Conservation (phyloP, 2,329 filamentous ascomycete genomes). For the Phoma sp. region DNA sequence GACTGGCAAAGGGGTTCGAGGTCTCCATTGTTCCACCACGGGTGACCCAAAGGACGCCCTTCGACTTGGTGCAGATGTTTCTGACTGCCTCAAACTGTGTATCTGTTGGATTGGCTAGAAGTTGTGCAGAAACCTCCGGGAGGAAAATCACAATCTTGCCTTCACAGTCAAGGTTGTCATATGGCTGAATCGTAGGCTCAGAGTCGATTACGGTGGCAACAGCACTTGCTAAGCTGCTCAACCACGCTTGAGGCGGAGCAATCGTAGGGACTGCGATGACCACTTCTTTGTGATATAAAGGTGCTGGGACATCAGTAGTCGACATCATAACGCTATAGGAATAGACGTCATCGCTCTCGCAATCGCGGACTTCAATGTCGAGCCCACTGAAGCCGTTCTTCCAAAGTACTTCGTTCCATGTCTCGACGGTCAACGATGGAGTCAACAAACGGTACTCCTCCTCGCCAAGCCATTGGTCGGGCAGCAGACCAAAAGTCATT, state of each 20-base stretch:
- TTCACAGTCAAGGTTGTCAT: conserved; percentile 4
- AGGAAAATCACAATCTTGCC: conserved; percentile 8
- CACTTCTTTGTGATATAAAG: not conserved
- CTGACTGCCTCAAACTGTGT: conserved; percentile 3
- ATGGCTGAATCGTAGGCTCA: not conserved
- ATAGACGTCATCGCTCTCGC: conserved; percentile 4
- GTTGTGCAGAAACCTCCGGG: not conserved
- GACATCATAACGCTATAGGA: conserved; percentile 15
- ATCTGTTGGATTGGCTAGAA: conserved; percentile 1
- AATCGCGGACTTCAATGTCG: conserved; percentile 10
- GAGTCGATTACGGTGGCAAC: not conserved
- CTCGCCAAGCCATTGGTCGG: conserved; percentile 33
- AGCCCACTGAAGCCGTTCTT: conserved; percentile 6
- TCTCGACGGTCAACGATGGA: not conserved
- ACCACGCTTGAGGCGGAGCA: not conserved
- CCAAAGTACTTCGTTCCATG: conserved; percentile 3
- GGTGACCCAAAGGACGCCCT: conserved; percentile 3
- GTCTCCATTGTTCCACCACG: conserved; percentile 4
- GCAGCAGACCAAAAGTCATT: conserved; percentile 33
- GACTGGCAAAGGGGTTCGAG: conserved; percentile 1
- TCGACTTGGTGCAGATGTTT: conserved; percentile 6
- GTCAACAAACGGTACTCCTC: conserved; percentile 3
- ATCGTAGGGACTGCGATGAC: not conserved
- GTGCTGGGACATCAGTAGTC: not conserved
- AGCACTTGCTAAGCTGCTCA: not conserved